phyloP scores from a whole-genome alignment of 176 grass and related monocot genomes.

The Eleusine indica region DNA sequence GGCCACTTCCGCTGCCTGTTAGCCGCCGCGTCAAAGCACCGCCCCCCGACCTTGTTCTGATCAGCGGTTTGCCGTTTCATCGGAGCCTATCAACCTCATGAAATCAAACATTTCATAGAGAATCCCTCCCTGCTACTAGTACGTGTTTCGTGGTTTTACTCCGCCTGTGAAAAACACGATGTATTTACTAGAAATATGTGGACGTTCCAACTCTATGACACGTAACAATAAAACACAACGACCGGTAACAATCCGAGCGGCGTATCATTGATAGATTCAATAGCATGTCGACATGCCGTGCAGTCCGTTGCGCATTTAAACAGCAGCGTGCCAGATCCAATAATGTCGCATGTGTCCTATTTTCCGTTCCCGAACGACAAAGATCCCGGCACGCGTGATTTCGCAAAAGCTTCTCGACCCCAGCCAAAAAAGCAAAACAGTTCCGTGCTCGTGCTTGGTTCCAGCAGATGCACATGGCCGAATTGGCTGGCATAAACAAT shows the following conservation, averaged over 20 bases:
- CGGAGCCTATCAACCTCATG: neutral
- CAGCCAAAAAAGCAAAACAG: neutral
- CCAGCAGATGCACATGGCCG: constrained; percentile 9
- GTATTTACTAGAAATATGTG: neutral
- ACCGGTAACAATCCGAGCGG: neutral
- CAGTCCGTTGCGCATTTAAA: neutral
- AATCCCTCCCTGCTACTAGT: neutral
- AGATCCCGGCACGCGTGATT: neutral
- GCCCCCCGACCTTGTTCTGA: neutral
- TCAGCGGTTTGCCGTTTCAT: neutral
- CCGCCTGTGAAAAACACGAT: neutral
- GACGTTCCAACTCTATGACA: neutral
- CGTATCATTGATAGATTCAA: neutral
- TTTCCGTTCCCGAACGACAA: neutral
- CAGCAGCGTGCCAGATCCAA: neutral
- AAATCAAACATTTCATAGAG: too few species aligned
- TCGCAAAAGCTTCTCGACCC: neutral
- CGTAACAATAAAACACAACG: neutral
- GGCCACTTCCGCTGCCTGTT: neutral
- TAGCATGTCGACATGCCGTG: neutral
- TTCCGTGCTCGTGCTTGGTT: neutral
- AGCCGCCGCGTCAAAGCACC: neutral
- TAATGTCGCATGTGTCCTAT: neutral
- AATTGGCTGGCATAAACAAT: neutral
- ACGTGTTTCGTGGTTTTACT: neutral